Percentiles rank a stretch among this genome's conserved stretches.
phyloP scores from a whole-genome alignment of 176 grass and related monocot species.

The Cymbopogon citratus region DNA sequence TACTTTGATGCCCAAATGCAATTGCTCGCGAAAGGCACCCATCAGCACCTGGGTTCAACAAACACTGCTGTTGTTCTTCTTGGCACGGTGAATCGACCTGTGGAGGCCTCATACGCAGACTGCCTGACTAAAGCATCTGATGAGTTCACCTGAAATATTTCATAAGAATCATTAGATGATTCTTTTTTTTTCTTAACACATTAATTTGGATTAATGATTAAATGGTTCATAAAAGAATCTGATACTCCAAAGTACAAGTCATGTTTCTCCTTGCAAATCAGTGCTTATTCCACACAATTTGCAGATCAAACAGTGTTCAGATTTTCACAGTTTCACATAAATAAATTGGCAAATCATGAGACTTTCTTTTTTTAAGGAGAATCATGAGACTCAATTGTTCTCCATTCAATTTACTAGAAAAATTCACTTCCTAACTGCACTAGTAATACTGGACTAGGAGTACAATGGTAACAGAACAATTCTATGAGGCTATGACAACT shows the following conservation, averaged over 20 bases:
- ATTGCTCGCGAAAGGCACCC: neutral
- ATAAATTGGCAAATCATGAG: neutral
- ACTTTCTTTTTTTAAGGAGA: too few relatives aligned
- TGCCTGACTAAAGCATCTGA: conserved; percentile 49
- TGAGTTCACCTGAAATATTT: conserved; percentile 53
- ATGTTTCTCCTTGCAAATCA: neutral
- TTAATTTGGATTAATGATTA: neutral
- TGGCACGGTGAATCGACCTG: conserved; percentile 54
- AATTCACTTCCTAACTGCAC: neutral
- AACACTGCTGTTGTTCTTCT: conserved; percentile 62
- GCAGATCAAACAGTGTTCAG: neutral
- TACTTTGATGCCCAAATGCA: neutral
- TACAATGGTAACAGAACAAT: neutral
- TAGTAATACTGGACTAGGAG: neutral
- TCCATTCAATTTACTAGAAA: neutral
- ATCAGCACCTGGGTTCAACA: conserved; percentile 37
- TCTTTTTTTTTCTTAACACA: neutral
- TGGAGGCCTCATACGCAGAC: conserved; percentile 34
- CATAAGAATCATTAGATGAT: neutral
- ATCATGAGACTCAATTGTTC: neutral
- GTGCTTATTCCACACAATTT: neutral
- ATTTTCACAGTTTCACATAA: neutral
- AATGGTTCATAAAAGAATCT: neutral
- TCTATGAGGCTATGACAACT: neutral
- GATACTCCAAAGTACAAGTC: neutral